A percentile compares a stretch with the other conserved stretches of the same genome.
These are phyloP conservation scores for Orobanche coerulescens DNA, from an alignment of 257 asterid genomes.

Conservation along the genomic window DNA sequence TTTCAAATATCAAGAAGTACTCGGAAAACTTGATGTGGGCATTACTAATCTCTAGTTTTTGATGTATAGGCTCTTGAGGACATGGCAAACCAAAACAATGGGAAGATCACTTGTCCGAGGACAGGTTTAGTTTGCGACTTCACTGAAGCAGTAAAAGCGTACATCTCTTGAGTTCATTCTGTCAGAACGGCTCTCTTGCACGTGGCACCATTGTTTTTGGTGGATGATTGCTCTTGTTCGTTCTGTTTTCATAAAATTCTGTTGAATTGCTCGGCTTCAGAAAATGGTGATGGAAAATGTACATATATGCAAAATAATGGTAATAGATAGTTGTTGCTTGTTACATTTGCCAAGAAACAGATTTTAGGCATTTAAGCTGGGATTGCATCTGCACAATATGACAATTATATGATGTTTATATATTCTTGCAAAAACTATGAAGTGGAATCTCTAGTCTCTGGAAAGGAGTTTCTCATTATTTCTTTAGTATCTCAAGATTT, in stretches of 20 bases:
- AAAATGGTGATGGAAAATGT: conserved; percentile 18
- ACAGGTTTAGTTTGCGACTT: conserved; percentile 61
- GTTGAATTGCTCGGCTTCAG: conserved; percentile 8
- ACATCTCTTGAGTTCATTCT: conserved; percentile 43
- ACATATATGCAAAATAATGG: conserved; percentile 24
- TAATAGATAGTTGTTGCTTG: conserved; percentile 18
- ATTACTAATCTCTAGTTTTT: background rate
- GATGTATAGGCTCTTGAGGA: conserved; percentile 75
- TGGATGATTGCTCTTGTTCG: background rate
- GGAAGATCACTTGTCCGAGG: conserved; percentile 83
- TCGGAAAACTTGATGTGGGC: background rate
- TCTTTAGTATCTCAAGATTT: no score
- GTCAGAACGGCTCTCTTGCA: background rate
- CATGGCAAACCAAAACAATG: conserved; percentile 73
- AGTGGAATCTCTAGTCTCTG: no score
- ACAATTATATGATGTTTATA: no score
- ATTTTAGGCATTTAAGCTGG: background rate
- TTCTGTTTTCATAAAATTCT: conserved; percentile 4
- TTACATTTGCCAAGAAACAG: background rate
- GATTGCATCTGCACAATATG: no score
- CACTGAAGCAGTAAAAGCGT: conserved; percentile 71
- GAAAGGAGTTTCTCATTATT: no score
- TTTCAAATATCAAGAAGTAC: background rate
- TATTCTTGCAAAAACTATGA: no score
- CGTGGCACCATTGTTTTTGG: background rate